Conservation (phyloP, 2,329 filamentous ascomycete species). For the Rhytidhysteron rufulum region DNA sequence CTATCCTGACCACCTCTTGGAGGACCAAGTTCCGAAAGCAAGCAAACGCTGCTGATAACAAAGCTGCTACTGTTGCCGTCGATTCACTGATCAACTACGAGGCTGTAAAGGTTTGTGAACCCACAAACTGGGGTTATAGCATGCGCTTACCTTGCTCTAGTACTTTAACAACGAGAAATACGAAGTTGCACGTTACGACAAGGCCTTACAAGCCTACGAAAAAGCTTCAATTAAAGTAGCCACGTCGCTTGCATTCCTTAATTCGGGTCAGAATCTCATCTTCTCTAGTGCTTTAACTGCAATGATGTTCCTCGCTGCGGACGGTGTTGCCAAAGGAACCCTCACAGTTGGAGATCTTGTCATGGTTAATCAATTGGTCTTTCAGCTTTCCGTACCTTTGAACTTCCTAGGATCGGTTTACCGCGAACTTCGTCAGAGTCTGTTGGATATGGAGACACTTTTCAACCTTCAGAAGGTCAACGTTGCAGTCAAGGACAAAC, state of each 20-base stretch:
- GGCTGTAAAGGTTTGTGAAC: constrained; percentile 68
- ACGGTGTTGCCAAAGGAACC: constrained; percentile 76
- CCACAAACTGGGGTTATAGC: background rate
- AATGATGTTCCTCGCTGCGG: constrained; percentile 97
- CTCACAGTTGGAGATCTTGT: constrained; percentile 94
- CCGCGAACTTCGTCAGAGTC: constrained; percentile 86
- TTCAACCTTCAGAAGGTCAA: constrained; percentile 98
- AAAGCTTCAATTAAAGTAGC: constrained; percentile 95
- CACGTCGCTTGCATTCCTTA: constrained; percentile 87
- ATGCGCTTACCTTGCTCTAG: constrained; percentile 11
- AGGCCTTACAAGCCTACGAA: constrained; percentile 80
- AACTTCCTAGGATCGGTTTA: constrained; percentile 99
- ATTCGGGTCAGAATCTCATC: constrained; percentile 94
- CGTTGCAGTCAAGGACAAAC: constrained; percentile 73
- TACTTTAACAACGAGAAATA: constrained; percentile 99
- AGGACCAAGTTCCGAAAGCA: constrained; percentile 93
- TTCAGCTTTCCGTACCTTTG: constrained; percentile 92
- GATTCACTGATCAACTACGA: constrained; percentile 99
- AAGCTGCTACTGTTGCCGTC: constrained; percentile 88
- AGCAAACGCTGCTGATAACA: constrained; percentile 94
- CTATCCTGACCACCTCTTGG: constrained; percentile 94
- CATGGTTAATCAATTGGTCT: constrained; percentile 98
- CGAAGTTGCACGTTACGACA: constrained; percentile 86
- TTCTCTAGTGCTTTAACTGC: constrained; percentile 89
- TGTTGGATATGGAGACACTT: constrained; percentile 97